Base-by-base conservation (phyloP, 2,329 filamentous ascomycete genomes). In the Trichophyton rubrum region DNA sequence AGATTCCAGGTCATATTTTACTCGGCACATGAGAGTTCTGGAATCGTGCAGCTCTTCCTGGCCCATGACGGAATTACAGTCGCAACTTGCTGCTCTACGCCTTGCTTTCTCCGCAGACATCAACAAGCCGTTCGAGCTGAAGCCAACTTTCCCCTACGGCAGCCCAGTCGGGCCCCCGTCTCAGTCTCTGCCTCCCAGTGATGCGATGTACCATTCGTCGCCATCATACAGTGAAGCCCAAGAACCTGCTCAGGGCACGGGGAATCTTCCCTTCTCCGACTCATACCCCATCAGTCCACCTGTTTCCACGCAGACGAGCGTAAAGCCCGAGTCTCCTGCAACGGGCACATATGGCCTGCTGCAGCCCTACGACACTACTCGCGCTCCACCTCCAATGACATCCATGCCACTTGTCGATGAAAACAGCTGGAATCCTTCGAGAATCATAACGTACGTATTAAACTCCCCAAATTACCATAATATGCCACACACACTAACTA, bases 21-120 rank as follows among this genome's bases (percentile, higher is more conserved):
- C 89, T 1, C 82, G 92, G 56, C 91, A 96, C 68, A 96, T 97
- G 92, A 85, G 91, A 60, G 86, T 97, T 41, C 78, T 97, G 61
- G 92, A 97, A 72, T 86, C 85, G 65, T 93, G 90, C 67, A 88
- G 89, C 70, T 80, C 82, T 7, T 85, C 85, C 3, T 95, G 89
- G 87, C 87, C 89, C 1, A 90, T 95, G 82, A 87, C 88, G 1
- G 91, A 96, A 67, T 87, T 96, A 75, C 86, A 95, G 71, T 86
- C 85, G 59, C 90, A 96, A 72, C 90, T 97, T 65, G 87, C 96
- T 69, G 87, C 89, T 43, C 82, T 97, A 35, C 85, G 92, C 45
- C 85, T 92, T 69, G 92, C 92, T 3, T 97, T 97, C 70, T 96
- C 92, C 30, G 88, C 89, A 59, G 89, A 97, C 71, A 82, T 80